Conservation (phyloP, 805 yeast species). For the Naumovozyma dairenensis region DNA sequence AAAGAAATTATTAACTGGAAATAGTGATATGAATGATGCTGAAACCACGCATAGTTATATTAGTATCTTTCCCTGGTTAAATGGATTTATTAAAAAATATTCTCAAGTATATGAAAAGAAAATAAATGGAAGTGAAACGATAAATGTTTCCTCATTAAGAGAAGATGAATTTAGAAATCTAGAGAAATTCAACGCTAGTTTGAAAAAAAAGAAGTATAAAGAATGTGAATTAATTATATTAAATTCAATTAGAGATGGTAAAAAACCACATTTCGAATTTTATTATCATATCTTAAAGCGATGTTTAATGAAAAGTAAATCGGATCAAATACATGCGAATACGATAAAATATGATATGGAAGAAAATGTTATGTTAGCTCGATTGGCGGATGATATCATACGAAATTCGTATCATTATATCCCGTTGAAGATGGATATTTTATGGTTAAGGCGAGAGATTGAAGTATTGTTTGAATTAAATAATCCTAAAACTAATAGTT, state of each 20-base stretch:
- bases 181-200: neutral
- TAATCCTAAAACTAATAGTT: too few relatives aligned
- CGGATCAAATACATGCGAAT: too few relatives aligned
- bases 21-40: too few relatives aligned
- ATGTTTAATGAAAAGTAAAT: conserved; percentile 6
- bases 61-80: neutral
- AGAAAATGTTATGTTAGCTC: conserved; percentile 11
- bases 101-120: neutral
- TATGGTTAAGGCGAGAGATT: conserved; percentile 16
- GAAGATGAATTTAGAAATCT: neutral
- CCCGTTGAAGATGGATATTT: conserved; percentile 19
- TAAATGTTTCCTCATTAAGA: neutral
- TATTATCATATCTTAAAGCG: conserved; percentile 14
- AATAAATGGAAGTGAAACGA: too few relatives aligned
- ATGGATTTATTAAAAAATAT: neutral
- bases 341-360: too few relatives aligned
- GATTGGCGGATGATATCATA: conserved; percentile 12
- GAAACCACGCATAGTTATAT: too few relatives aligned
- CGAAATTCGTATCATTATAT: conserved; percentile 7
- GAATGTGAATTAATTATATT: neutral
- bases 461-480: too few relatives aligned
- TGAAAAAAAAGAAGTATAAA: neutral
- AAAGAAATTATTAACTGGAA: neutral
- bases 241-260: conserved; percentile 13
- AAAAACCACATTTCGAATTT: conserved; percentile 14